Percentiles rank a stretch among this genome's conserved stretches.
phyloP scores from a whole-genome alignment of 192 early-diverging fungal species.

The Gryganskiella cystojenkinii region DNA sequence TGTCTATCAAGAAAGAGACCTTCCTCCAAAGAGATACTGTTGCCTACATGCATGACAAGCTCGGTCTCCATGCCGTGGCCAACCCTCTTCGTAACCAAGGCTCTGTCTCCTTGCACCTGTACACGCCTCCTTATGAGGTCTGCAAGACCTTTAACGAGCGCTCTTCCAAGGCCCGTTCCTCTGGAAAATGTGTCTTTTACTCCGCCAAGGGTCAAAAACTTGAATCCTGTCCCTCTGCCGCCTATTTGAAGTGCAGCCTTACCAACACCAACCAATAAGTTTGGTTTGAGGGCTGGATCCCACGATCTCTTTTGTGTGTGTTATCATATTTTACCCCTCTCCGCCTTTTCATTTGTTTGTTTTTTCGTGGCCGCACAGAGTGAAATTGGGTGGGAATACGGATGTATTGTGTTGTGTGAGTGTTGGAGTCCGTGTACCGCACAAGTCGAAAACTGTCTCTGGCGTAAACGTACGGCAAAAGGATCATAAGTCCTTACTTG shows the following conservation, averaged over 20 bases:
- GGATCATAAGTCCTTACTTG: no score
- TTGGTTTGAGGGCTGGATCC: no score
- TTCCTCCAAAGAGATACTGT: conserved; percentile 71
- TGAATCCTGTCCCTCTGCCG: conserved; percentile 50
- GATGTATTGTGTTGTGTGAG: no score
- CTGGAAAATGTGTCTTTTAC: conserved; percentile 73
- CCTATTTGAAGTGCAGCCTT: conserved; percentile 47
- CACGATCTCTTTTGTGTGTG: not conserved
- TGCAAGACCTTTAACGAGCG: conserved; percentile 89
- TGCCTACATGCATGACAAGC: conserved; percentile 91
- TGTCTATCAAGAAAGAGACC: conserved; percentile 61
- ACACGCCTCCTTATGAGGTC: conserved; percentile 87
- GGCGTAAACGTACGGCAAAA: no score
- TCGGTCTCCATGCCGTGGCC: conserved; percentile 87
- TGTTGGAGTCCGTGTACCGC: no score
- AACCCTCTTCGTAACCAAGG: conserved; percentile 68
- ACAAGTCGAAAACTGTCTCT: no score
- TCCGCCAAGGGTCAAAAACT: conserved; percentile 60
- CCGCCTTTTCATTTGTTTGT: no score
- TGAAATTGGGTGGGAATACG: no score
- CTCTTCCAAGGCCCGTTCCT: conserved; percentile 72
- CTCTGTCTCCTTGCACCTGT: conserved; percentile 92
- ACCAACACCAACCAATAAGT: conserved; percentile 46
- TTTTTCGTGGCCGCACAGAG: no score
- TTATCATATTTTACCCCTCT: no score